A percentile compares a stretch with the other conserved stretches of the same genome.
Evolutionary conservation across 2,329 filamentous ascomycete species (phyloP).

Genomic region (Curvularia sp.): DNA sequence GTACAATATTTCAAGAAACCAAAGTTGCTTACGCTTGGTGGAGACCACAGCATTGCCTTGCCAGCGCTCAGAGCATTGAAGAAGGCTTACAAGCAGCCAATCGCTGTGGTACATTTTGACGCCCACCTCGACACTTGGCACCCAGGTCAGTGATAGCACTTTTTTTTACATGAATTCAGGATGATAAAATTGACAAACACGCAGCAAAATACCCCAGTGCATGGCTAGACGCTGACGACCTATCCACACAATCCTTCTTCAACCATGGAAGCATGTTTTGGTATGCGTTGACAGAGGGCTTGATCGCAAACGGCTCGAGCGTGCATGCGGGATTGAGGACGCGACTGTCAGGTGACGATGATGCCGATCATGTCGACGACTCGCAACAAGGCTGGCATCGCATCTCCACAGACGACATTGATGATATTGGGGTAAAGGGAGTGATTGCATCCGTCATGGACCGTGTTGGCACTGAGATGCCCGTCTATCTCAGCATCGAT

Average conservation of each 20-base stretch:
- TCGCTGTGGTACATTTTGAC: slow-evolving; percentile 60
- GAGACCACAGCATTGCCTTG: slow-evolving; percentile 60
- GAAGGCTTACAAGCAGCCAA: slow-evolving; percentile 52
- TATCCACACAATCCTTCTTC: slow-evolving; percentile 73
- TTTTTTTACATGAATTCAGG: too few relatives aligned
- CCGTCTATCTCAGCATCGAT: slow-evolving; percentile 82
- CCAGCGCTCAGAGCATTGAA: slow-evolving; percentile 59
- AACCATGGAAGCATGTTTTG: slow-evolving; percentile 94
- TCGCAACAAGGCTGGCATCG: slow-evolving; percentile 77
- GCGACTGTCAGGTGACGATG: slow-evolving; percentile 69
- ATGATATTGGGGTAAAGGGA: slow-evolving; percentile 76
- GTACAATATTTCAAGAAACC: slow-evolving; percentile 53
- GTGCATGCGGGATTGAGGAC: slow-evolving; percentile 87
- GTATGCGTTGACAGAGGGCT: slow-evolving; percentile 80
- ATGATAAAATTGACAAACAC: slow-evolving; percentile 56
- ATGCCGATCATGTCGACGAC: slow-evolving; percentile 75
- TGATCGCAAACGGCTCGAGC: slow-evolving; percentile 75
- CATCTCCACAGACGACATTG: slow-evolving; percentile 85
- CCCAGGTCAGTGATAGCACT: slow-evolving; percentile 52
- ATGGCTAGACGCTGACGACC: slow-evolving; percentile 65
- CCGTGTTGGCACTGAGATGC: slow-evolving; percentile 74
- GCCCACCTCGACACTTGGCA: slow-evolving; percentile 86
- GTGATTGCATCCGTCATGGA: slow-evolving; percentile 74
- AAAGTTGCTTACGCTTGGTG: slow-evolving; percentile 58
- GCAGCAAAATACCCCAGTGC: slow-evolving; percentile 78